Conservation (phyloP, 768 basidiomycete species). For the Pleurotus tuber-regium region DNA sequence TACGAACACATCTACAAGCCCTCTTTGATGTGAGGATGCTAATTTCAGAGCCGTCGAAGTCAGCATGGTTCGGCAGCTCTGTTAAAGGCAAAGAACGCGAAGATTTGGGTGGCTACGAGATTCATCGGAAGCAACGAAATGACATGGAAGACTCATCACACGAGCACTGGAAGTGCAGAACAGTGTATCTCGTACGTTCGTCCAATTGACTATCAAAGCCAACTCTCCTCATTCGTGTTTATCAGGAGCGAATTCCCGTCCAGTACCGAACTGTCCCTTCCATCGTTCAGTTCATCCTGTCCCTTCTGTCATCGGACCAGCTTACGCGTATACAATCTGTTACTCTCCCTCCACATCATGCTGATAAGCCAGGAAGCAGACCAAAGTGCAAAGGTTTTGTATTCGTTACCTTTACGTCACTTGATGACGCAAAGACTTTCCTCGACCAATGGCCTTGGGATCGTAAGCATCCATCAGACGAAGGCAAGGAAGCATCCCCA, state of each 20-base stretch:
- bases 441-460: slow-evolving; percentile 64
- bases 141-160: slow-evolving; percentile 22
- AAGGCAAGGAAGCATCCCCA: not conserved
- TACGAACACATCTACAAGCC: slow-evolving; percentile 48
- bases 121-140: slow-evolving; percentile 49
- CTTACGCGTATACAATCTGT: slow-evolving; percentile 47
- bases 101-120: slow-evolving; percentile 58
- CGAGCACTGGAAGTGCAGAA: slow-evolving; percentile 60
- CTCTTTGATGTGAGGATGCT: slow-evolving; percentile 62
- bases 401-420: slow-evolving; percentile 52
- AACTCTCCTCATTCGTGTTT: not conserved
- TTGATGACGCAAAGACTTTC: slow-evolving; percentile 39
- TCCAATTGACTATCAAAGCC: not conserved
- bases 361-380: slow-evolving; percentile 50
- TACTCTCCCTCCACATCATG: slow-evolving; percentile 58
- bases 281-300: slow-evolving; percentile 43
- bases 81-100: slow-evolving; percentile 16
- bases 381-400: slow-evolving; percentile 77
- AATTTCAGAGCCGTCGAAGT: slow-evolving; percentile 40
- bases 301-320: slow-evolving; percentile 27
- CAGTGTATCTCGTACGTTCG: slow-evolving; percentile 65
- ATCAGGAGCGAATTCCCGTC: slow-evolving; percentile 69
- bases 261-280: slow-evolving; percentile 49
- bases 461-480: slow-evolving; percentile 11
- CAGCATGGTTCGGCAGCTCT: slow-evolving; percentile 27